Conservation (phyloP, 495 filamentous ascomycete species). For the Podospora pseudopauciseta region DNA sequence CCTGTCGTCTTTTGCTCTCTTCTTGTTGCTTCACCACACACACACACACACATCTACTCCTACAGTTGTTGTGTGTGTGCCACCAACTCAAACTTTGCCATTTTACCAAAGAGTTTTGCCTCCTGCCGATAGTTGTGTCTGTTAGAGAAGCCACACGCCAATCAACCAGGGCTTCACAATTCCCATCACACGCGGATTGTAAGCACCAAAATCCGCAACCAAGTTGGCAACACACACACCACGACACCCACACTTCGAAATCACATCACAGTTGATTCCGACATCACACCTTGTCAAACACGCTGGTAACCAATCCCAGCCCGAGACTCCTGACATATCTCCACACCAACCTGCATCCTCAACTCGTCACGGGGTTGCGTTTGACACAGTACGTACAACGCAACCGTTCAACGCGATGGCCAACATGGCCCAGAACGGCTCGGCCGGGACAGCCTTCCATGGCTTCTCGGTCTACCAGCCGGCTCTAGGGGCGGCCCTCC, state of each 20-base stretch:
- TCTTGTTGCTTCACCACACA: background rate
- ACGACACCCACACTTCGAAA: background rate
- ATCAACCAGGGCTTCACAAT: background rate
- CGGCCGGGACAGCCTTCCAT: constrained; percentile 36
- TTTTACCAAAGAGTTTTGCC: no score
- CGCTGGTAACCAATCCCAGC: background rate
- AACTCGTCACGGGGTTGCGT: constrained; percentile 11
- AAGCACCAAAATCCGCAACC: background rate
- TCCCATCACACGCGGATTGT: background rate
- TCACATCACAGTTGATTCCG: background rate
- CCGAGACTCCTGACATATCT: background rate
- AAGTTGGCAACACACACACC: background rate
- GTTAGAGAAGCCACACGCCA: background rate
- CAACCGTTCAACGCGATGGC: constrained; percentile 26
- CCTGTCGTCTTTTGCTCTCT: background rate
- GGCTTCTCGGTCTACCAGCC: constrained; percentile 51
- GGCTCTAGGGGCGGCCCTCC: constrained; percentile 46
- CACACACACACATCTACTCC: no score
- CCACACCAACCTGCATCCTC: background rate
- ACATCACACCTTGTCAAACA: background rate
- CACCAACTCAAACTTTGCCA: no score
- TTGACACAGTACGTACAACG: constrained; percentile 1
- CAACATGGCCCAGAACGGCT: constrained; percentile 38
- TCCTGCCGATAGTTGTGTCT: no score
- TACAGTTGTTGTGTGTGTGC: no score